These are phyloP conservation scores for Ceratobasidium sp. DNA, from an alignment of 1,284 basidiomycete genomes.

Conservation along the genomic window DNA sequence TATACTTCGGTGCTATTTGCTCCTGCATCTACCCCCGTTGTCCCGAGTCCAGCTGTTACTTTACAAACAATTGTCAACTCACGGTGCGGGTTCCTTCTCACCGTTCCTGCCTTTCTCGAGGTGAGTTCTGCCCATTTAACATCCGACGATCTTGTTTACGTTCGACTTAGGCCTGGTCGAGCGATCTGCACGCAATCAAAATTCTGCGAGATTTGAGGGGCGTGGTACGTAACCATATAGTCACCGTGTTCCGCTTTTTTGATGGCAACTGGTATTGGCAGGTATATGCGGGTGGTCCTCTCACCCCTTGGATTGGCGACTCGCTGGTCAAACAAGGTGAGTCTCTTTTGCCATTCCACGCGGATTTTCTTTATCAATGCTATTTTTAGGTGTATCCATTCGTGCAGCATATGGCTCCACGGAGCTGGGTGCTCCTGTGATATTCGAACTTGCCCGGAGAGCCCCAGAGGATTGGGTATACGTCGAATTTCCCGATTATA, in stretches of 20 bases:
- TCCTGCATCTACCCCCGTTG: conserved; percentile 37
- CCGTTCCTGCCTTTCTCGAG: conserved; percentile 49
- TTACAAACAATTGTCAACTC: conserved; percentile 32
- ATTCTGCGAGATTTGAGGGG: conserved; percentile 34
- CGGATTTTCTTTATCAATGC: not conserved
- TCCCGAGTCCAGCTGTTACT: conserved; percentile 47
- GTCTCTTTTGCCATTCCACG: not conserved
- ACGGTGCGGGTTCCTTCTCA: conserved; percentile 38
- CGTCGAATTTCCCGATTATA: conserved; percentile 31
- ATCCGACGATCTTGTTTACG: not conserved
- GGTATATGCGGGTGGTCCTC: conserved; percentile 45
- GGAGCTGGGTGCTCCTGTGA: conserved; percentile 44
- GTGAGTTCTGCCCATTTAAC: conserved; percentile 14
- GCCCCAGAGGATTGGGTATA: conserved; percentile 44
- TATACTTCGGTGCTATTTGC: conserved; percentile 46
- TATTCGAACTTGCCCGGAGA: conserved; percentile 28
- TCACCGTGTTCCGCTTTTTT: not conserved
- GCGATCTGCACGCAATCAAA: conserved; percentile 41
- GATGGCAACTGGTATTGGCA: not conserved
- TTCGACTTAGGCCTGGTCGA: conserved; percentile 46
- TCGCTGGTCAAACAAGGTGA: conserved; percentile 33
- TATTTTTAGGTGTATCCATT: conserved; percentile 44
- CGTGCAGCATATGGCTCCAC: conserved; percentile 42
- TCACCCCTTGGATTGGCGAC: conserved; percentile 37
- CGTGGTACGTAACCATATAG: conserved; percentile 43